Percentiles rank a stretch among this genome's conserved stretches.
Conservation (phyloP, 345 rosid genomes). For the Odontarrhena argentea region DNA sequence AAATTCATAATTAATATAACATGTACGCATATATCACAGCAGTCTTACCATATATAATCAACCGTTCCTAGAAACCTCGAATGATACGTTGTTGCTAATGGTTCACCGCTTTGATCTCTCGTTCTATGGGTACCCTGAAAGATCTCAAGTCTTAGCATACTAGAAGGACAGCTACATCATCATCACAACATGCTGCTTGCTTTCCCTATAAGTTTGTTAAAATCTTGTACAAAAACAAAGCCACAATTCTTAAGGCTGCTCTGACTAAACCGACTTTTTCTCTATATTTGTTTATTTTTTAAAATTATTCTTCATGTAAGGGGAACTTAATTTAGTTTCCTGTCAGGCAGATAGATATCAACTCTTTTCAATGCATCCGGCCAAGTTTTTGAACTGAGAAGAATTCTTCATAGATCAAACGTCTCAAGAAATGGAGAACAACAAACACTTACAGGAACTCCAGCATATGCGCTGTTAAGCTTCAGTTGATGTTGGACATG, state of each 20-base stretch:
- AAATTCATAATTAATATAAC: constrained; percentile 1
- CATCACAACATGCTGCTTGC: not conserved
- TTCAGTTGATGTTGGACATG: constrained; percentile 62
- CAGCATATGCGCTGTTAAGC: constrained; percentile 75
- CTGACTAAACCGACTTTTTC: not conserved
- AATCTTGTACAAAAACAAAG: not conserved
- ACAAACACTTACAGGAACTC: constrained; percentile 59
- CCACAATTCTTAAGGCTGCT: constrained; percentile 8
- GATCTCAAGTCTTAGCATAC: constrained; percentile 25
- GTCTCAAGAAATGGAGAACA: constrained; percentile 6
- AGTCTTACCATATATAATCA: constrained; percentile 83
- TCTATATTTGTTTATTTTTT: not conserved
- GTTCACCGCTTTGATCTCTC: constrained; percentile 76
- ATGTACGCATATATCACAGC: not conserved
- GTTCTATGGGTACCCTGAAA: constrained; percentile 62
- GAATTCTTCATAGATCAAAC: constrained; percentile 1
- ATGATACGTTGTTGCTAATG: constrained; percentile 91
- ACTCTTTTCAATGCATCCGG: constrained; percentile 4
- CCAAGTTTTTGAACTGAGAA: not conserved
- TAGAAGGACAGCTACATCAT: constrained; percentile 23
- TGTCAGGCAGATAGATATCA: not conserved
- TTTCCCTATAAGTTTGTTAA: not conserved
- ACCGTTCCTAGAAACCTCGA: constrained; percentile 88
- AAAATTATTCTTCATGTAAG: not conserved
- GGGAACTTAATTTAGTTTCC: not conserved